These are phyloP conservation scores for Pharnaceum exiguum DNA, from an alignment of 148 eudicot genomes.

Conservation along the genomic window DNA sequence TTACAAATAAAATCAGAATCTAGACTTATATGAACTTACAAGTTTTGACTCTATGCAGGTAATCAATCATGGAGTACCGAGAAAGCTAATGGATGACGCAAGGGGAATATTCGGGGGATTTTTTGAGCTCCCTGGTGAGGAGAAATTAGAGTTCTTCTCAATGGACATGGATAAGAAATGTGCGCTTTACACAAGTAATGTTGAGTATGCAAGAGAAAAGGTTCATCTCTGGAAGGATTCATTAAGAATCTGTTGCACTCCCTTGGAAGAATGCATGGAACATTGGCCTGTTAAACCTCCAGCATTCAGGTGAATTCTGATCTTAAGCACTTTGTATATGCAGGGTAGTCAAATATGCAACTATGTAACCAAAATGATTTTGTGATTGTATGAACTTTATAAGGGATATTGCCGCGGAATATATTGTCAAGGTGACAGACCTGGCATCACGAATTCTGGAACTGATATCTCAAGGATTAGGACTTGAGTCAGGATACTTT, in stretches of 20 bases:
- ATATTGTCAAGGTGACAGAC: conserved; percentile 5
- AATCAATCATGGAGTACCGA: conserved; percentile 7
- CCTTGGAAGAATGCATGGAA: conserved; percentile 5
- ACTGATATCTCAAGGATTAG: conserved; percentile 20
- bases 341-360: no score
- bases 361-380: neutral
- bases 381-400: neutral
- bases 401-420: conserved; percentile 19
- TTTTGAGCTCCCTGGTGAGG: conserved; percentile 7
- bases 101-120: neutral
- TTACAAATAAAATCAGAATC: no score
- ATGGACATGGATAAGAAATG: neutral
- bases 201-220: conserved; percentile 1
- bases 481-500: conserved; percentile 19
- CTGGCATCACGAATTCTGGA: conserved; percentile 15
- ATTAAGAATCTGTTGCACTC: neutral
- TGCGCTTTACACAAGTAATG: neutral
- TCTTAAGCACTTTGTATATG: no score
- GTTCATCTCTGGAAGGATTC: conserved; percentile 2
- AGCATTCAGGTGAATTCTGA: neutral
- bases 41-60: no score
- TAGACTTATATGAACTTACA: no score
- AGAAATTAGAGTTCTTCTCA: neutral
- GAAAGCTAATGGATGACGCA: conserved; percentile 5
- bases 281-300: neutral